A percentile compares a stretch with the other conserved stretches of the same genome.
Evolutionary conservation across 2,329 filamentous ascomycete genomes (phyloP).

Genomic region (Pseudogymnoascus sp.): DNA sequence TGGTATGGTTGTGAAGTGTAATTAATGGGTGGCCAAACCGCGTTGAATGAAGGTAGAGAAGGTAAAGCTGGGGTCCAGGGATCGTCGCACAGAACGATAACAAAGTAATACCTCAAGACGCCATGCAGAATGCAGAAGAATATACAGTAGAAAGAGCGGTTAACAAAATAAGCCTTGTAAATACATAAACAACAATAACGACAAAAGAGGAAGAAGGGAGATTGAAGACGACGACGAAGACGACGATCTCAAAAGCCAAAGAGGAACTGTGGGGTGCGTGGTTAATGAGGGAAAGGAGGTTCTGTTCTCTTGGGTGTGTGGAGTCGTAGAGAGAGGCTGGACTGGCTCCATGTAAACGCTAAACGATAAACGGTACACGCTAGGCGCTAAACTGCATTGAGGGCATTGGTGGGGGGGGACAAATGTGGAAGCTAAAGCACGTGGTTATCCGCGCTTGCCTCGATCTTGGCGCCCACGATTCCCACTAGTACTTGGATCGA

Average conservation of each 20-base stretch:
- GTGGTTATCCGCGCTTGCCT: slow-evolving; percentile 6
- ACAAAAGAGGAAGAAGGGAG: neutral
- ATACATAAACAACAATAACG: slow-evolving; percentile 9
- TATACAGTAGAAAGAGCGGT: slow-evolving; percentile 5
- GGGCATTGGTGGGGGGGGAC: neutral
- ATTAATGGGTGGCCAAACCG: neutral
- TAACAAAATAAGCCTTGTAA: neutral
- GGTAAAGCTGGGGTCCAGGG: neutral
- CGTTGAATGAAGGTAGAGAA: neutral
- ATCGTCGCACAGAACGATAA: slow-evolving; percentile 6
- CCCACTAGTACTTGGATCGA: neutral
- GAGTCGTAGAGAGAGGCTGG: slow-evolving; percentile 2
- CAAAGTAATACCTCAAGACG: slow-evolving; percentile 7
- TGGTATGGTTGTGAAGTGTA: slow-evolving; percentile 28
- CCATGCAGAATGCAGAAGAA: slow-evolving; percentile 6
- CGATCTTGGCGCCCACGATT: neutral
- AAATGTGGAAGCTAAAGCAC: neutral
- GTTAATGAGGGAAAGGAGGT: slow-evolving; percentile 8
- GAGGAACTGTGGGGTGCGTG: neutral
- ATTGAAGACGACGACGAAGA: neutral
- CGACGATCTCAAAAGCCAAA: slow-evolving; percentile 3
- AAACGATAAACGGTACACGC: slow-evolving; percentile 6
- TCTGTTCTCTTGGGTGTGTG: slow-evolving; percentile 4
- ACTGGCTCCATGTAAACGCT: slow-evolving; percentile 1
- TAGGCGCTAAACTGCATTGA: neutral